These are phyloP conservation scores for Plasmopara viticola DNA, from an alignment of 352 stramenopile genomes.

Conservation along the genomic window DNA sequence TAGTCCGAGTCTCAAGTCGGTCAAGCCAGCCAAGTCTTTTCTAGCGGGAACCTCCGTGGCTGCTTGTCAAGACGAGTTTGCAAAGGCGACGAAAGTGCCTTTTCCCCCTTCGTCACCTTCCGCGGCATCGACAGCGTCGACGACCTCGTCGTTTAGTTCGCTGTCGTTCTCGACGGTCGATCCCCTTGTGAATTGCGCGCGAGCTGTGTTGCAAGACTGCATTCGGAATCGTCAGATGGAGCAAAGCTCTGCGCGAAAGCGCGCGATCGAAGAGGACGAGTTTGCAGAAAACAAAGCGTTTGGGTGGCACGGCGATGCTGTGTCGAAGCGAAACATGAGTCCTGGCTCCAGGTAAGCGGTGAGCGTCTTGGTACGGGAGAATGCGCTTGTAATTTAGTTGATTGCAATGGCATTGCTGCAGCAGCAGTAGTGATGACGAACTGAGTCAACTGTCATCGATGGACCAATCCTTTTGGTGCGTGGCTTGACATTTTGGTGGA, in stretches of 20 bases:
- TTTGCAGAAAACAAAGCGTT: constrained; percentile 29
- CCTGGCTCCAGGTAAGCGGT: constrained; percentile 40
- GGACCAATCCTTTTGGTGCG: constrained; percentile 60
- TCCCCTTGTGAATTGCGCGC: constrained; percentile 52
- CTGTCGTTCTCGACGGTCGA: constrained; percentile 37
- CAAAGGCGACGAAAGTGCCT: constrained; percentile 11
- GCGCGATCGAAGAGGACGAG: constrained; percentile 50
- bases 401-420: constrained; percentile 10
- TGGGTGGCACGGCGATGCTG: constrained; percentile 23
- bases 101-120: constrained; percentile 25
- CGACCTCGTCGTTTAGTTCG: constrained; percentile 35
- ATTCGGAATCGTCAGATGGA: constrained; percentile 55
- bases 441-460: constrained; percentile 63
- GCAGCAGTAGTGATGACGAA: constrained; percentile 76
- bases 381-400: background rate
- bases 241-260: constrained; percentile 53
- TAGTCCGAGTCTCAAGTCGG: constrained; percentile 6
- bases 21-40: constrained; percentile 3
- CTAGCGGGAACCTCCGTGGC: constrained; percentile 10
- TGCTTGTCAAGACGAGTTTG: constrained; percentile 14
- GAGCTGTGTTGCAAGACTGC: constrained; percentile 65
- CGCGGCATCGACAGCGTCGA: constrained; percentile 34
- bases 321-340: constrained; percentile 43
- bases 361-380: background rate
- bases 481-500: background rate